These are phyloP conservation scores for Arachnopeziza araneosa DNA, from an alignment of 2,329 filamentous ascomycete species.

Conservation along the genomic window DNA sequence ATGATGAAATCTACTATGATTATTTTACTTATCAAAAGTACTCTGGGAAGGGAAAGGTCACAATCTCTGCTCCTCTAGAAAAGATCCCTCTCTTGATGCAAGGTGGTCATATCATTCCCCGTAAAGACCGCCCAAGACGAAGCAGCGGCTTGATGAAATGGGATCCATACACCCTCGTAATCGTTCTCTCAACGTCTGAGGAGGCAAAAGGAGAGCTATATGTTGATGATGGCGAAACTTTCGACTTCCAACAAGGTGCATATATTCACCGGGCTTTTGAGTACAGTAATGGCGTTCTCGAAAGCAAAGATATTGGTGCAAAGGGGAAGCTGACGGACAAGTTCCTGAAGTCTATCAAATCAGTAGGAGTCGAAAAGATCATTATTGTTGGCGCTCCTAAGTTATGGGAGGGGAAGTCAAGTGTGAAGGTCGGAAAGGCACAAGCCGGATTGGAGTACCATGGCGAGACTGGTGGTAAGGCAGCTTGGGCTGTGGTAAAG, in stretches of 20 bases:
- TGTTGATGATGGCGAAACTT: slow-evolving; percentile 88
- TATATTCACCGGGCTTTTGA: slow-evolving; percentile 82
- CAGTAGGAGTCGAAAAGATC: slow-evolving; percentile 77
- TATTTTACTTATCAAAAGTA: slow-evolving; percentile 85
- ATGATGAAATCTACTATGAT: slow-evolving; percentile 87
- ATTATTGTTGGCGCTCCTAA: slow-evolving; percentile 75
- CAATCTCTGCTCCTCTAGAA: slow-evolving; percentile 72
- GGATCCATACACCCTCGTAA: slow-evolving; percentile 89
- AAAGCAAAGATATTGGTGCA: slow-evolving; percentile 60
- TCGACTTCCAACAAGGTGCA: slow-evolving; percentile 77
- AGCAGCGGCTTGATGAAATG: slow-evolving; percentile 86
- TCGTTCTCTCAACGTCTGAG: slow-evolving; percentile 62
- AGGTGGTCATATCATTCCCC: slow-evolving; percentile 85
- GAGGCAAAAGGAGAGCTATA: slow-evolving; percentile 81
- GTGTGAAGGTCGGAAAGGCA: slow-evolving; percentile 51
- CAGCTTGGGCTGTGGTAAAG: slow-evolving; percentile 58
- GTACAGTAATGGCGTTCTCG: slow-evolving; percentile 55
- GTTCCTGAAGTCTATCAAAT: slow-evolving; percentile 74
- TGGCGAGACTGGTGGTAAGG: slow-evolving; percentile 45
- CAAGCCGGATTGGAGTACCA: slow-evolving; percentile 58
- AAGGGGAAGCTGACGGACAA: slow-evolving; percentile 57
- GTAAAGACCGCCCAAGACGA: slow-evolving; percentile 80
- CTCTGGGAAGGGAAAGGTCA: slow-evolving; percentile 61
- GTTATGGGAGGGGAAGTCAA: slow-evolving; percentile 60
- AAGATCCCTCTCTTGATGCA: slow-evolving; percentile 88